Evolutionary conservation across 1,284 basidiomycete species (phyloP).

Genomic region (Sanghuangporus weigelae): DNA sequence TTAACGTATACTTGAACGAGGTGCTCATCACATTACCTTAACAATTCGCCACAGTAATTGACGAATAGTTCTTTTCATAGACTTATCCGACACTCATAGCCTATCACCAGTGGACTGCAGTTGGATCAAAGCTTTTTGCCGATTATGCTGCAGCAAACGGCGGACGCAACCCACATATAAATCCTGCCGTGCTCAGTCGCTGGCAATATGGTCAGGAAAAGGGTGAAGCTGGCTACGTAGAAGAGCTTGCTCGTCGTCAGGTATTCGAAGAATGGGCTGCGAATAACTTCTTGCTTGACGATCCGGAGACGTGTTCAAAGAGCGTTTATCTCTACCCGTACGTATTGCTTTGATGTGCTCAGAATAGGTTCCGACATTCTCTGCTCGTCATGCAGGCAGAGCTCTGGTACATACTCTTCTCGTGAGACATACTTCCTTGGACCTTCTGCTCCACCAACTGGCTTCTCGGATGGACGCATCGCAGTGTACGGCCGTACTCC

Average conservation of each 20-base stretch:
- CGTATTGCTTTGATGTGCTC: neutral
- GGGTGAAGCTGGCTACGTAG: slow-evolving; percentile 23
- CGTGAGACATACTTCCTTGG: slow-evolving; percentile 21
- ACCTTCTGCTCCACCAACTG: slow-evolving; percentile 25
- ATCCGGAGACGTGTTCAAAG: slow-evolving; percentile 31
- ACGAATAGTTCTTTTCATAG: slow-evolving; percentile 1
- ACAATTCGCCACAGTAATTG: neutral
- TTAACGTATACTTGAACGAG: slow-evolving; percentile 25
- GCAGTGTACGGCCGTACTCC: slow-evolving; percentile 30
- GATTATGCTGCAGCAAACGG: slow-evolving; percentile 32
- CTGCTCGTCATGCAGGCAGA: neutral
- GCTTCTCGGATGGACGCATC: slow-evolving; percentile 28
- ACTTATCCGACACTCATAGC: slow-evolving; percentile 33
- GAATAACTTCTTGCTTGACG: slow-evolving; percentile 25
- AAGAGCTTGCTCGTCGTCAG: slow-evolving; percentile 22
- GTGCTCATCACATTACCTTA: neutral
- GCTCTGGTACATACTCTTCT: slow-evolving; percentile 1
- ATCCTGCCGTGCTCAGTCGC: slow-evolving; percentile 32
- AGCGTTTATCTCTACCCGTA: slow-evolving; percentile 34
- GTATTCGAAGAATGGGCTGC: slow-evolving; percentile 34
- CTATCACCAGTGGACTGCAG: slow-evolving; percentile 32
- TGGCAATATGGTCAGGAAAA: slow-evolving; percentile 31
- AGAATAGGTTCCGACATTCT: neutral
- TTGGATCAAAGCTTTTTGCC: slow-evolving; percentile 34
- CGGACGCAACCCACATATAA: slow-evolving; percentile 35